phyloP scores from a whole-genome alignment of 169 alveolate species.

The Theileria luwenshuni region DNA sequence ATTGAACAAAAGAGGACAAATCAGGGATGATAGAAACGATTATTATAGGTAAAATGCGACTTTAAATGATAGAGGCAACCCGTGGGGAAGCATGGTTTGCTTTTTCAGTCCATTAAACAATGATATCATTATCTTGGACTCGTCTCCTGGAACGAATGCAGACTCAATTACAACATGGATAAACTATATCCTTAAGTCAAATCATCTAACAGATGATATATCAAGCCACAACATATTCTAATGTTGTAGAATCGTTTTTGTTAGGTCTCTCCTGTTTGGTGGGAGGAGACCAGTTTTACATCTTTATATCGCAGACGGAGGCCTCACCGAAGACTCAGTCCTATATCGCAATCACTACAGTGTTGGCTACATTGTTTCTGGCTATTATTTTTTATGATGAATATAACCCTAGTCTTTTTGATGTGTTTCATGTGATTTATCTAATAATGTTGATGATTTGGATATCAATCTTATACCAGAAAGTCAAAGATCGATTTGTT shows the following conservation, averaged over 20 bases:
- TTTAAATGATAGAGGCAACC: no score
- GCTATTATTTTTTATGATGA: neutral
- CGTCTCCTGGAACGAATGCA: no score
- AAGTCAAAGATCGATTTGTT: neutral
- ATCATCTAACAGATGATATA: no score
- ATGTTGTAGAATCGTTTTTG: slow-evolving; percentile 17
- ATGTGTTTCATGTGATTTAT: neutral
- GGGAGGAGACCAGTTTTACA: slow-evolving; percentile 34
- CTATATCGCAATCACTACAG: neutral
- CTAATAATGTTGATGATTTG: neutral
- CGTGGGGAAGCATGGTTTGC: no score
- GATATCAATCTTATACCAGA: neutral
- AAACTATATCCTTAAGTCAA: no score
- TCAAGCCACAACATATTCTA: no score
- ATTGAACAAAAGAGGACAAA: no score
- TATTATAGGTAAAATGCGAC: no score
- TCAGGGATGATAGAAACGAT: no score
- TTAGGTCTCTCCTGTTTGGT: slow-evolving; percentile 25
- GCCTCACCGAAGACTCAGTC: slow-evolving; percentile 1
- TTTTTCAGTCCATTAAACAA: no score
- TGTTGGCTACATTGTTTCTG: neutral
- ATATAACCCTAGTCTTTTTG: neutral
- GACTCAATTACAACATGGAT: no score
- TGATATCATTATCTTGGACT: no score
- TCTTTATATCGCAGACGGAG: slow-evolving; percentile 20